A percentile compares a stretch with the other conserved stretches of the same genome.
Conservation (phyloP, 1,284 basidiomycete species). For the Porogramme epimiltina region DNA sequence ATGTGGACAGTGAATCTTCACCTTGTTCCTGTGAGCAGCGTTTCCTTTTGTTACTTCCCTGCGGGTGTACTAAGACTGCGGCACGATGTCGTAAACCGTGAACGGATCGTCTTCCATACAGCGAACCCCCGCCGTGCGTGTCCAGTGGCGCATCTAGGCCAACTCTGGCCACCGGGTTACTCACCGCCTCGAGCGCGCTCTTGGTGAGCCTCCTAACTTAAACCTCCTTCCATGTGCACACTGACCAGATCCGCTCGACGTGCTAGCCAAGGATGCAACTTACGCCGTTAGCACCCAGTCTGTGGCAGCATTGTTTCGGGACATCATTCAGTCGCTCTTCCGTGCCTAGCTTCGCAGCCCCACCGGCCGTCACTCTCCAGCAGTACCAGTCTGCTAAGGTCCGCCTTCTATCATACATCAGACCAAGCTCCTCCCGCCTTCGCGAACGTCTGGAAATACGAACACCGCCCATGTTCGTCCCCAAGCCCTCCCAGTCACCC, state of each 20-base stretch:
- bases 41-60: not conserved
- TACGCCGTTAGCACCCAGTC: not conserved
- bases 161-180: not conserved
- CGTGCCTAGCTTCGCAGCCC: not conserved
- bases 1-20: too few species aligned
- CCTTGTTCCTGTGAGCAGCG: not conserved
- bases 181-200: too few species aligned
- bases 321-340: not conserved
- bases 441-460: not conserved
- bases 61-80: not conserved
- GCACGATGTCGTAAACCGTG: not conserved
- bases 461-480: not conserved
- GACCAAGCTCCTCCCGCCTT: not conserved
- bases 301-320: not conserved
- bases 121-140: not conserved
- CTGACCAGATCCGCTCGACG: not conserved
- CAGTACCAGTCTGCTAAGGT: not conserved
- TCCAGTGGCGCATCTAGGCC: not conserved
- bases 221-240: not conserved
- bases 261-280: not conserved
- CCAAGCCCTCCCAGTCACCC: too few species aligned
- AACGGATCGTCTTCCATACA: not conserved
- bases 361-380: not conserved
- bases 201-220: not conserved
- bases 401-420: not conserved